phyloP scores from a whole-genome alignment of 2,329 filamentous ascomycete species.

The Curvularia sp. region DNA sequence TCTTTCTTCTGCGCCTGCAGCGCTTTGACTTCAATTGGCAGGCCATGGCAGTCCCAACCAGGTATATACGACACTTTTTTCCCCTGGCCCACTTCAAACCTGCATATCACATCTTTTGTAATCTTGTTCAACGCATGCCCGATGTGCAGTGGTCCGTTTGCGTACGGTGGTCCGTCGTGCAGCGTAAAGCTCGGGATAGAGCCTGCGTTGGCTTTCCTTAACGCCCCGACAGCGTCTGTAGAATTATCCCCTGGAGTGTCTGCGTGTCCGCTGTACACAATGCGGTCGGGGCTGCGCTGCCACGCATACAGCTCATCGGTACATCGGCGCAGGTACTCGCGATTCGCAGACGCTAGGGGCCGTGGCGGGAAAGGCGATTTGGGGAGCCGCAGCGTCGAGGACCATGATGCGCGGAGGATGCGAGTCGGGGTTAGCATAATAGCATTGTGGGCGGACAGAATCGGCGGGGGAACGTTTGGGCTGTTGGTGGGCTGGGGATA shows the following conservation, averaged over 20 bases:
- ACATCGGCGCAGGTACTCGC: conserved; percentile 72
- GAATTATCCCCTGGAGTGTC: conserved; percentile 1
- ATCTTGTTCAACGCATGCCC: conserved; percentile 98
- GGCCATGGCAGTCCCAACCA: conserved; percentile 97
- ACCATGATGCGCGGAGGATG: conserved; percentile 51
- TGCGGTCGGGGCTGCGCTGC: conserved; percentile 65
- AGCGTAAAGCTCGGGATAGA: conserved; percentile 71
- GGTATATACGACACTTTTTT: conserved; percentile 81
- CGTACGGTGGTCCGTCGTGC: conserved; percentile 96
- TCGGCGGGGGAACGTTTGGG: conserved; percentile 7
- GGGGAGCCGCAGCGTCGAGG: conserved; percentile 57
- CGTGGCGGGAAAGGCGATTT: conserved; percentile 59
- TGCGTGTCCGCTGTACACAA: conserved; percentile 50
- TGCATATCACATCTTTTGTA: conserved; percentile 89
- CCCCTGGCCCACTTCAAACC: conserved; percentile 80
- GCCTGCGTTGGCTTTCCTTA: neutral
- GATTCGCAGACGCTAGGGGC: conserved; percentile 41
- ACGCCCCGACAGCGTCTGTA: neutral
- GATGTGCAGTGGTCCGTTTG: conserved; percentile 88
- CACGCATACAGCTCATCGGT: conserved; percentile 89
- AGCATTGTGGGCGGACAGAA: conserved; percentile 40
- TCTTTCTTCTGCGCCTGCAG: conserved; percentile 64
- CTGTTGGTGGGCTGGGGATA: conserved; percentile 10
- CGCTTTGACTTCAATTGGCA: conserved; percentile 96
- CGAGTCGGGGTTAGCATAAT: conserved; percentile 50